Base-by-base conservation (phyloP, 1,284 basidiomycete genomes). In the Trametes sp. region DNA sequence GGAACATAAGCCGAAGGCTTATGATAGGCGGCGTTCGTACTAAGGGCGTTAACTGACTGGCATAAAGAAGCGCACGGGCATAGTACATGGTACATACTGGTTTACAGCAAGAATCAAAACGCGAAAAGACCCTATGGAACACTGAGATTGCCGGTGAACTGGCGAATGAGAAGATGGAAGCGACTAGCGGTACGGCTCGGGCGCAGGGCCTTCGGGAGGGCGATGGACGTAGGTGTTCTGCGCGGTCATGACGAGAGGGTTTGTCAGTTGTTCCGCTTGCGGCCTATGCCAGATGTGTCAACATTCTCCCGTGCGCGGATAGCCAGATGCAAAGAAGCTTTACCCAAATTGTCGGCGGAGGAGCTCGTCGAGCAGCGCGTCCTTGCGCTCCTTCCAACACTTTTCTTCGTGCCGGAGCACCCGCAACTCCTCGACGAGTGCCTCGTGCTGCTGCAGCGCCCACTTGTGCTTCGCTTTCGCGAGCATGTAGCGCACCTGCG, bases 401-500 rank as follows among this genome's bases (percentile, higher is more conserved):
- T 71, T 72, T 53, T 86, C 80, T 71, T 92, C 87, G 7, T 75
- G 73, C 65, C 83, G 79, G 13, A 85, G 74, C 29, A 81, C 75
- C 50, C 84, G 80, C 66, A 92, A 74, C 72, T 94, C 89, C 67
- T 89, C 85, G 19, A 84, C 75, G 29, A 93, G 77, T 19, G 76
- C 75, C 42, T 86, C 85, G 60, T 91, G 86, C 67, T 89, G 84
- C 61, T 87, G 80, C 24, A 87, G 63, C 11, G 83, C 86, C 70
- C 85, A 90, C 28, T 76, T 77, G 69, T 87, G 82, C 70, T 92
- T 93, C 2, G 93, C 90, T 70, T 93, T 94, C 80, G 86, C 87
- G 31, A 92, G 69, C n/a, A 93, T 77, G 73, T 94, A 94, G 76
- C 84, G 84, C 29, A 85, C 85, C 78, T 88, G 84, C 36, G 81